phyloP scores from a whole-genome alignment of 2,329 filamentous ascomycete species.

The Hypoxylon sp. region DNA sequence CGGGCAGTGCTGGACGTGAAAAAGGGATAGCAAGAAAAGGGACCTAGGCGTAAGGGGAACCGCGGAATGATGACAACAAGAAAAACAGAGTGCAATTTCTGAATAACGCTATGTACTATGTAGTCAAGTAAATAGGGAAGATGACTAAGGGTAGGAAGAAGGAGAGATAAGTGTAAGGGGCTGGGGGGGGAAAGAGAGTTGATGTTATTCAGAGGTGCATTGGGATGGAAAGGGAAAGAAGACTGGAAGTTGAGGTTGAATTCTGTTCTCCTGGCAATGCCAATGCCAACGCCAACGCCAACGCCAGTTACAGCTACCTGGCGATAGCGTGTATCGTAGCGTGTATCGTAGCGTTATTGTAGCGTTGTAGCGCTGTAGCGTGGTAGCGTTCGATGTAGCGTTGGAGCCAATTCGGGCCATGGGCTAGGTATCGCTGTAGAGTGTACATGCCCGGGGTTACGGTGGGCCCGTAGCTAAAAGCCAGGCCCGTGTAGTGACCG shows the following conservation, averaged over 20 bases:
- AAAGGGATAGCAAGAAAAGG: slow-evolving; percentile 38
- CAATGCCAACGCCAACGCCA: slow-evolving; percentile 17
- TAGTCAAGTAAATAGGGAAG: slow-evolving; percentile 50
- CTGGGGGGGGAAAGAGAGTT: slow-evolving; percentile 46
- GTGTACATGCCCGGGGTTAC: slow-evolving; percentile 3
- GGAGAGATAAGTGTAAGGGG: slow-evolving; percentile 44
- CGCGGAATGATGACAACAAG: slow-evolving; percentile 47
- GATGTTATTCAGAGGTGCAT: slow-evolving; percentile 54
- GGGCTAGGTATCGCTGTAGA: neutral
- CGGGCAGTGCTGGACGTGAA: slow-evolving; percentile 36
- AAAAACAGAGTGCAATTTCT: slow-evolving; percentile 45
- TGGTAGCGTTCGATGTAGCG: slow-evolving; percentile 17
- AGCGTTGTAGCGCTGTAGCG: slow-evolving; percentile 22
- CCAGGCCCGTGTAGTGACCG: slow-evolving; percentile 31
- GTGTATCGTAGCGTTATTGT: neutral
- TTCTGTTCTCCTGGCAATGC: slow-evolving; percentile 33
- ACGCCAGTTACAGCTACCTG: slow-evolving; percentile 7
- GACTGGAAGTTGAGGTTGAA: slow-evolving; percentile 51
- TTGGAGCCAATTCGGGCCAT: slow-evolving; percentile 26
- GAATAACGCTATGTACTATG: slow-evolving; percentile 52
- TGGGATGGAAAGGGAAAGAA: slow-evolving; percentile 51
- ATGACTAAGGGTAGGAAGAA: slow-evolving; percentile 51
- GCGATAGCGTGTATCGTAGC: slow-evolving; percentile 16
- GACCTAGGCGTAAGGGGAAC: slow-evolving; percentile 42
- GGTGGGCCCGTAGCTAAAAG: slow-evolving; percentile 27